Evolutionary conservation across 2,329 filamentous ascomycete genomes (phyloP).

Genomic region (Phialophora chinensis): DNA sequence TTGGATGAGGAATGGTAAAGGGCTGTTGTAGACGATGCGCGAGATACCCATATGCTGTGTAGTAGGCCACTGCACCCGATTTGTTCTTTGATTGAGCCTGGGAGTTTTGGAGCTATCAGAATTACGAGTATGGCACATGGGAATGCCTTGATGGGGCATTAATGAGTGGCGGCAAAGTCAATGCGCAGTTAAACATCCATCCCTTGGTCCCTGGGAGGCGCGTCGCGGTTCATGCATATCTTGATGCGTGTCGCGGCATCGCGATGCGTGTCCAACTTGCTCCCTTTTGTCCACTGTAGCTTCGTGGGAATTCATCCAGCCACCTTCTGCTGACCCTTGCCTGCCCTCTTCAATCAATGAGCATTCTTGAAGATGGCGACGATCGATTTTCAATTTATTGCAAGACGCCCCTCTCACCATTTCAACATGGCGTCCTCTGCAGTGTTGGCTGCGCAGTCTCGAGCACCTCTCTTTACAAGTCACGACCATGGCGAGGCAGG

Average conservation of each 20-base stretch:
- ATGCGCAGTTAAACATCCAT: neutral
- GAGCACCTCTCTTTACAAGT: neutral
- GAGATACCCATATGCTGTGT: neutral
- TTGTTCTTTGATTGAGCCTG: neutral
- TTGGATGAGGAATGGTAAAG: conserved; percentile 8
- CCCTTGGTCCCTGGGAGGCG: neutral
- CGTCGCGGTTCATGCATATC: neutral
- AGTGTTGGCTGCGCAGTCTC: neutral
- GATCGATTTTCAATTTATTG: conserved; percentile 7
- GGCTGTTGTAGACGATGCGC: neutral
- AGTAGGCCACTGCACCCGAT: neutral
- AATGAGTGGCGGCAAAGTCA: neutral
- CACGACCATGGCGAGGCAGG: conserved; percentile 15
- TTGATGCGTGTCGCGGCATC: neutral
- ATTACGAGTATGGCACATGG: neutral
- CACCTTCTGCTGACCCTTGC: conserved; percentile 21
- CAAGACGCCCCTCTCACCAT: conserved; percentile 1
- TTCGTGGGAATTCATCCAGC: conserved; percentile 1
- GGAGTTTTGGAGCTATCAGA: conserved; percentile 5
- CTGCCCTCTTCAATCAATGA: conserved; percentile 12
- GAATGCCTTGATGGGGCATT: neutral
- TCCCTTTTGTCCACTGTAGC: neutral
- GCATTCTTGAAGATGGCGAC: conserved; percentile 31
- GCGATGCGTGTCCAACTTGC: neutral
- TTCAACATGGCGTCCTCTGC: conserved; percentile 23